Percentiles rank a stretch among this genome's conserved stretches.
These are phyloP conservation scores for Tricholoma terreum DNA, from an alignment of 768 basidiomycete species.

Conservation along the genomic window DNA sequence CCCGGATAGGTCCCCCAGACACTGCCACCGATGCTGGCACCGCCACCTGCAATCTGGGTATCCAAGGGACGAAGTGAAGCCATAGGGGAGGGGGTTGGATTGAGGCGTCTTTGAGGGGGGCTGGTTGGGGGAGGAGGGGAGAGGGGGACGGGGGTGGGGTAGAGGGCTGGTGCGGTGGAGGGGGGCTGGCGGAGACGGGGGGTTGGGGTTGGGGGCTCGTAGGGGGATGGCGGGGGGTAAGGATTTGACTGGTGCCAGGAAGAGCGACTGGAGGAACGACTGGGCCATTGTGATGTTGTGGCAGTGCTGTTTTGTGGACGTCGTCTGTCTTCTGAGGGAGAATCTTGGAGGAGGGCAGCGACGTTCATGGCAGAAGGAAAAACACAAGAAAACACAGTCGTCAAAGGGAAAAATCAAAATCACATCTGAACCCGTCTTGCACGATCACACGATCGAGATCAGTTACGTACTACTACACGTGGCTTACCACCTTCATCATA, in stretches of 20 bases:
- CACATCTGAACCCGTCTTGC: conserved; percentile 11
- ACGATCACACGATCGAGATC: conserved; percentile 26
- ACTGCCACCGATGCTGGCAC: conserved; percentile 5
- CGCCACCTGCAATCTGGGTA: conserved; percentile 12
- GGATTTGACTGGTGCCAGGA: conserved; percentile 13
- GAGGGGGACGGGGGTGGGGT: conserved; percentile 2
- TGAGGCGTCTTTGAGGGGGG: conserved; percentile 13
- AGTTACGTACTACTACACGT: conserved; percentile 5
- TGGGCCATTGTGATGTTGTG: conserved; percentile 39
- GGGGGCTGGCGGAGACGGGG: neutral
- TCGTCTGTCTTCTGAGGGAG: conserved; percentile 55
- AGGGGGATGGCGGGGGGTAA: conserved; percentile 17
- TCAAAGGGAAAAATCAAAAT: no score
- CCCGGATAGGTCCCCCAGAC: conserved; percentile 15
- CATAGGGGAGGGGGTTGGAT: conserved; percentile 35
- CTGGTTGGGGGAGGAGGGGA: conserved; percentile 12
- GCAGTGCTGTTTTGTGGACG: conserved; percentile 29
- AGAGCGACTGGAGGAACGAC: conserved; percentile 74
- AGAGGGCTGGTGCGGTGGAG: conserved; percentile 1
- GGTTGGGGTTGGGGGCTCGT: conserved; percentile 5
- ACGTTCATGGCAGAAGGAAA: conserved; percentile 53
- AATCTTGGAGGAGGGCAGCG: conserved; percentile 64
- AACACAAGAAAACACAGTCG: conserved; percentile 11
- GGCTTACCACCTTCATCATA: neutral
- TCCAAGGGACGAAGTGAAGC: conserved; percentile 27